phyloP scores from a whole-genome alignment of 1,284 basidiomycete species.

The Sphaerobolus stellatus region DNA sequence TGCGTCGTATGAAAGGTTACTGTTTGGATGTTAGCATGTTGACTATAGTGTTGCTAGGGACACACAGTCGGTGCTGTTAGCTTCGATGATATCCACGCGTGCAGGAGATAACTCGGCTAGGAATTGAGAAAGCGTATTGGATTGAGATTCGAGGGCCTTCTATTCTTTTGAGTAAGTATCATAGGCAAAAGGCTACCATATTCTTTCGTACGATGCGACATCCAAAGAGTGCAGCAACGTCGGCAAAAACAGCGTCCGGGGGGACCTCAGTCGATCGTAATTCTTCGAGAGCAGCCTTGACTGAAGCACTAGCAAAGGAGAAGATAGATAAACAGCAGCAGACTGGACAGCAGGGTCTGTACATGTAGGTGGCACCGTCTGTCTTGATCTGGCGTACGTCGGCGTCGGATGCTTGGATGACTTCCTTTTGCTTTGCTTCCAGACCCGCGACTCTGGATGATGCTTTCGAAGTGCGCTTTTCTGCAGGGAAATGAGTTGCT shows the following conservation, averaged over 20 bases:
- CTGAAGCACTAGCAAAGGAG: neutral
- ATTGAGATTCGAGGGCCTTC: neutral
- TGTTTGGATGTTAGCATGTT: neutral
- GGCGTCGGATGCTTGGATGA: neutral
- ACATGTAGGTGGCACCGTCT: conserved; percentile 5
- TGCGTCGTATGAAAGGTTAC: conserved; percentile 4
- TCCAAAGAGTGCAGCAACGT: conserved; percentile 7
- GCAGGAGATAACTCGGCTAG: conserved; percentile 2
- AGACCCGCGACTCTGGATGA: neutral
- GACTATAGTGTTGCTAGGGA: neutral
- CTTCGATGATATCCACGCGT: conserved; percentile 8
- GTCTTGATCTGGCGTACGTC: neutral
- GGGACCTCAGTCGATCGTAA: conserved; percentile 1
- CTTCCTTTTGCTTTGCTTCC: conserved; percentile 3
- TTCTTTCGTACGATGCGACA: conserved; percentile 4
- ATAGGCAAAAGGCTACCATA: neutral
- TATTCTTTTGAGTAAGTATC: neutral
- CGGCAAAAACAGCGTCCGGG: conserved; percentile 1
- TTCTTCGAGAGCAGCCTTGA: neutral
- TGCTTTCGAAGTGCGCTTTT: conserved; percentile 3
- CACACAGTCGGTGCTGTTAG: conserved; percentile 7
- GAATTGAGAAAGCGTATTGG: neutral
- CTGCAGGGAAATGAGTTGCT: neutral
- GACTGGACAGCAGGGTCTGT: neutral
- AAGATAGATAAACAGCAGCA: neutral